Evolutionary conservation across 169 alveolate genomes (phyloP).

Genomic region (Plasmodium sp.): DNA sequence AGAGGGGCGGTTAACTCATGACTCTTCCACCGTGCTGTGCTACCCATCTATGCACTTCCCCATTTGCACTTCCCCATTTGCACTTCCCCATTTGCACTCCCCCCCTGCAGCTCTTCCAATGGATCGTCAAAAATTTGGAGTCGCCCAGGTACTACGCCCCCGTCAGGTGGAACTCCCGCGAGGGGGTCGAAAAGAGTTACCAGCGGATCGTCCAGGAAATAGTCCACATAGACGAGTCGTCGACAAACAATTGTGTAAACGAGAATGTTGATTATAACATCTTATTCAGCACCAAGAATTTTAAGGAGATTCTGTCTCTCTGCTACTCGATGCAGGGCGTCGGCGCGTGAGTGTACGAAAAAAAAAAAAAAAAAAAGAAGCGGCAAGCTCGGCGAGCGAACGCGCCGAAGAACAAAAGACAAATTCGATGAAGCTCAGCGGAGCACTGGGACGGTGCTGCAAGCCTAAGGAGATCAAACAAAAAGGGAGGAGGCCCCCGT

Average conservation of each 20-base stretch:
- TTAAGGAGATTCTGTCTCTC: conserved; percentile 49
- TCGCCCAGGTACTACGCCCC: conserved; percentile 70
- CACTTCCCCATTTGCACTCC: not conserved
- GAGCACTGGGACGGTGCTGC: not conserved
- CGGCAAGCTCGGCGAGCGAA: not conserved
- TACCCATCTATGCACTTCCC: not conserved
- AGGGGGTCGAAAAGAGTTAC: conserved; percentile 36
- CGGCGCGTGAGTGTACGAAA: not conserved
- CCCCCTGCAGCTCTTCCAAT: conserved; percentile 34
- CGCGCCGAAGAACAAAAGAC: not conserved
- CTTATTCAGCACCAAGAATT: conserved; percentile 53
- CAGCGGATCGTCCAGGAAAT: conserved; percentile 26
- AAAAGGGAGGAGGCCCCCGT: not conserved
- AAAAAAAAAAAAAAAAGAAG: not conserved
- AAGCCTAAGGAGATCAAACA: not conserved
- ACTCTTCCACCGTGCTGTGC: not conserved
- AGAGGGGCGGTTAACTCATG: not conserved
- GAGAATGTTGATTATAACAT: conserved; percentile 65
- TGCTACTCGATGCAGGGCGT: conserved; percentile 25
- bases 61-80: not conserved
- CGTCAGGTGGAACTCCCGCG: conserved; percentile 31
- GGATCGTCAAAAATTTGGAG: conserved; percentile 67
- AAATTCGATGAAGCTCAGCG: not conserved
- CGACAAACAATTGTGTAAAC: conserved; percentile 21
- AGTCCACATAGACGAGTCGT: conserved; percentile 21